These are phyloP conservation scores for Suhomyces faveliae DNA, from an alignment of 805 yeast genomes.

Conservation along the genomic window DNA sequence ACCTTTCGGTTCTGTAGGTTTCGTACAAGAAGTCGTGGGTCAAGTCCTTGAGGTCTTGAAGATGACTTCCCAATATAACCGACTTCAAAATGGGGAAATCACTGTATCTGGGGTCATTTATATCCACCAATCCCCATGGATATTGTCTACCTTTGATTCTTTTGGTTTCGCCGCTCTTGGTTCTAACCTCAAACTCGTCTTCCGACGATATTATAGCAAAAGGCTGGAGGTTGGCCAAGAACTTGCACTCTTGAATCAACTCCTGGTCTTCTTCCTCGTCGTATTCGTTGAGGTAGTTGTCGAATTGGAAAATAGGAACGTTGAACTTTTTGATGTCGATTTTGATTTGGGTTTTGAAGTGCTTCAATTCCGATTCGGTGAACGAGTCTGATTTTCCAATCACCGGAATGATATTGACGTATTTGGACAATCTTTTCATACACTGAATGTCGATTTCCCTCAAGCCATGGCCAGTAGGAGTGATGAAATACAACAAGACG, in stretches of 20 bases:
- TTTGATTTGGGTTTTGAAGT: constrained; percentile 59
- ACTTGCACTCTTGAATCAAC: constrained; percentile 65
- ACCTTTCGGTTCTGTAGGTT: constrained; percentile 74
- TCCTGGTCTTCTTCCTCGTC: constrained; percentile 79
- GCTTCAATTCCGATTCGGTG: constrained; percentile 60
- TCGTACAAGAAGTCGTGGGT: constrained; percentile 77
- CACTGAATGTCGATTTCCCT: constrained; percentile 72
- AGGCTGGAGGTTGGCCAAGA: constrained; percentile 64
- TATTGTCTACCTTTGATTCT: constrained; percentile 60
- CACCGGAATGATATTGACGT: constrained; percentile 82
- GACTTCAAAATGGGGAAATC: constrained; percentile 61
- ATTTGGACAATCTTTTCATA: constrained; percentile 64
- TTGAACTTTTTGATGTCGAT: constrained; percentile 64
- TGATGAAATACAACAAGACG: constrained; percentile 72
- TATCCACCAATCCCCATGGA: constrained; percentile 73
- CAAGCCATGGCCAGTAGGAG: constrained; percentile 77
- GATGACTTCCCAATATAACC: constrained; percentile 78
- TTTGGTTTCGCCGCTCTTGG: constrained; percentile 41
- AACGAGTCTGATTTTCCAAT: constrained; percentile 78
- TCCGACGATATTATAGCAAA: constrained; percentile 73
- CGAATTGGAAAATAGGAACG: constrained; percentile 78
- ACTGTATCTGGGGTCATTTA: constrained; percentile 49
- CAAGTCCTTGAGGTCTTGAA: constrained; percentile 76
- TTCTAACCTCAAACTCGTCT: constrained; percentile 44
- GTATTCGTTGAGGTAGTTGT: constrained; percentile 42